Percentiles rank a stretch among this genome's conserved stretches.
Conservation (phyloP, 768 basidiomycete genomes). For the Russula brevipes region DNA sequence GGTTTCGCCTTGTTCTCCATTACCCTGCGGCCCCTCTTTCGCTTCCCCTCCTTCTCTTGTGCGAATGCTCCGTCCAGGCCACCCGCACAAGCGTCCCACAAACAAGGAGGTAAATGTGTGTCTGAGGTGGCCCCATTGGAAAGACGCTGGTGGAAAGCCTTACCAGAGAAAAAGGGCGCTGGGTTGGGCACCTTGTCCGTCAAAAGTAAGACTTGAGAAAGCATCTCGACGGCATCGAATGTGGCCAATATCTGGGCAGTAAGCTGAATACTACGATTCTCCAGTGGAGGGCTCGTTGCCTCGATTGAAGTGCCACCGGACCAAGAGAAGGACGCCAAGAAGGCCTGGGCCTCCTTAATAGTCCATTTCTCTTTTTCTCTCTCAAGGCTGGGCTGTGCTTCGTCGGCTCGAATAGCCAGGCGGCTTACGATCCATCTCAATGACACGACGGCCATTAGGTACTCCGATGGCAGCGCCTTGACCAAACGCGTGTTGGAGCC, state of each 20-base stretch:
- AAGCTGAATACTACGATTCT: slow-evolving; percentile 62
- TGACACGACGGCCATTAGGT: slow-evolving; percentile 48
- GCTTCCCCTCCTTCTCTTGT: slow-evolving; percentile 8
- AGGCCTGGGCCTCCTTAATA: slow-evolving; percentile 50
- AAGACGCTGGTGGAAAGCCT: slow-evolving; percentile 51
- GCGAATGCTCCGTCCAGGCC: slow-evolving; percentile 18
- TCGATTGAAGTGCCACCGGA: slow-evolving; percentile 10
- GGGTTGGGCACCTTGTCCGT: slow-evolving; percentile 42
- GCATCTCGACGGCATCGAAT: slow-evolving; percentile 52
- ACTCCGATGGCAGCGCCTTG: slow-evolving; percentile 41
- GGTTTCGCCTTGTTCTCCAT: slow-evolving; percentile 33
- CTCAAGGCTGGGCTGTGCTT: slow-evolving; percentile 46
- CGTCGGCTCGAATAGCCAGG: slow-evolving; percentile 48
- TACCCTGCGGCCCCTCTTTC: slow-evolving; percentile 27
- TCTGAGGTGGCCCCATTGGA: slow-evolving; percentile 31
- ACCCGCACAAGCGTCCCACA: slow-evolving; percentile 25
- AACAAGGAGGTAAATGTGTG: slow-evolving; percentile 10
- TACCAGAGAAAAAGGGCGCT: slow-evolving; percentile 53
- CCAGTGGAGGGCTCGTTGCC: slow-evolving; percentile 36
- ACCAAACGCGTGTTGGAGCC: slow-evolving; percentile 50
- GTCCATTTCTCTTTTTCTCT: slow-evolving; percentile 69
- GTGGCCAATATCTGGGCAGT: slow-evolving; percentile 58
- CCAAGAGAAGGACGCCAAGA: slow-evolving; percentile 48
- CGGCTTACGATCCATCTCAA: slow-evolving; percentile 57
- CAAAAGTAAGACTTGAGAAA: slow-evolving; percentile 60